Percentiles rank a stretch among this genome's conserved stretches.
Evolutionary conservation across 202 grass and related monocot species (phyloP).

Genomic region (Carex arenaria): DNA sequence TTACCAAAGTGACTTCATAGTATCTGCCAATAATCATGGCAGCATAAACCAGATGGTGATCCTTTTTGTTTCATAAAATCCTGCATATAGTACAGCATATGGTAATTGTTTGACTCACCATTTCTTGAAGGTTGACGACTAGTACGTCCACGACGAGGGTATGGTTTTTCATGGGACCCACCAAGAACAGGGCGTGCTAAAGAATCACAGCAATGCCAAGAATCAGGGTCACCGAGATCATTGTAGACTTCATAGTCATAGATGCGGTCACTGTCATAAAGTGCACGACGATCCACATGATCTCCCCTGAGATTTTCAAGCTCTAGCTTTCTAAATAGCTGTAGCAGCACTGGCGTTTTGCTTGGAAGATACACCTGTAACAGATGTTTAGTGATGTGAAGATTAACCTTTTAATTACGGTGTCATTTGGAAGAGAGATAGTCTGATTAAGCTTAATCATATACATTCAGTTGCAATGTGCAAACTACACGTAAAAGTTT

Average conservation of each 20-base stretch:
- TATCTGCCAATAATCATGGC: neutral
- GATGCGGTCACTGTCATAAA: conserved; percentile 57
- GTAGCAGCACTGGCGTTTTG: conserved; percentile 48
- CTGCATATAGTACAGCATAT: neutral
- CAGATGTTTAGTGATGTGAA: neutral
- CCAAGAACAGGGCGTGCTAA: conserved; percentile 49
- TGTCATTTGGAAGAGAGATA: no score
- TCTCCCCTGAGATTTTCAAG: conserved; percentile 58
- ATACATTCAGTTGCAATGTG: no score
- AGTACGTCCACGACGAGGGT: conserved; percentile 67
- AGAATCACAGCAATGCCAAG: neutral
- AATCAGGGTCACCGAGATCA: conserved; percentile 52
- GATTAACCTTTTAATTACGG: no score
- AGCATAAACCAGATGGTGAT: neutral
- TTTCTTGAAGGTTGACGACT: conserved; percentile 31
- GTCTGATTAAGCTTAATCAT: no score
- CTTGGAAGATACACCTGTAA: conserved; percentile 53
- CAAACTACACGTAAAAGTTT: no score
- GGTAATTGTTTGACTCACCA: neutral
- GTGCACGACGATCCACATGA: conserved; percentile 30
- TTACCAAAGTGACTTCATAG: neutral
- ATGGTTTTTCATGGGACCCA: conserved; percentile 44
- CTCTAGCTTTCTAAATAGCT: conserved; percentile 57
- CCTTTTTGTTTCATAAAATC: neutral
- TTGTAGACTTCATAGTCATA: conserved; percentile 84